Evolutionary conservation across 1,284 basidiomycete genomes (phyloP).

Genomic region (Leccinum griseonigrum): DNA sequence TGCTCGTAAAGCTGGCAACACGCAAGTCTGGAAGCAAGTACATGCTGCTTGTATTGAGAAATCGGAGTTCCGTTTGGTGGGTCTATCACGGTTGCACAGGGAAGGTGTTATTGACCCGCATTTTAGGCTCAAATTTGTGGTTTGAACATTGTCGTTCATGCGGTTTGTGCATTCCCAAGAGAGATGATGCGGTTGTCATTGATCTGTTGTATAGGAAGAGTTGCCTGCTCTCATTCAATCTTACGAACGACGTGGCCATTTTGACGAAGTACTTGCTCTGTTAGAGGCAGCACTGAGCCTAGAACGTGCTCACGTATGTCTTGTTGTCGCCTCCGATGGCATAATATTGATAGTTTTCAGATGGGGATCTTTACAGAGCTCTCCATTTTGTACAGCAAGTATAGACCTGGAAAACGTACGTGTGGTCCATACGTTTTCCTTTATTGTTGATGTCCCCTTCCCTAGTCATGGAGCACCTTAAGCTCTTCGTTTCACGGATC

Average conservation of each 20-base stretch:
- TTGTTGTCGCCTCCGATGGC: constrained; percentile 6
- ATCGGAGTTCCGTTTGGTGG: constrained; percentile 86
- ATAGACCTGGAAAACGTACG: constrained; percentile 89
- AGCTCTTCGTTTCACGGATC: constrained; percentile 95
- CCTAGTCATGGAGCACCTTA: constrained; percentile 96
- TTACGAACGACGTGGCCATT: constrained; percentile 92
- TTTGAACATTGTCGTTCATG: constrained; percentile 93
- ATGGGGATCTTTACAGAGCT: constrained; percentile 96
- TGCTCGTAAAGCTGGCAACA: constrained; percentile 98
- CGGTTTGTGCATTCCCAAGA: constrained; percentile 45
- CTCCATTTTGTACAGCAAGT: constrained; percentile 95
- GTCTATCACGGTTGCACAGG: constrained; percentile 15
- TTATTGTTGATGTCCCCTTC: constrained; percentile 6
- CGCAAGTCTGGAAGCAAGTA: constrained; percentile 99
- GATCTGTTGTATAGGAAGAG: constrained; percentile 65
- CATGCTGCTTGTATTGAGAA: constrained; percentile 99
- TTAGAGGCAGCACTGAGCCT: constrained; percentile 94
- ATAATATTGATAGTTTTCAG: constrained; percentile 32
- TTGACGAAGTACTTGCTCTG: constrained; percentile 90
- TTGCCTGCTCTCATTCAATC: constrained; percentile 77
- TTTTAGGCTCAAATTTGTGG: constrained; percentile 92
- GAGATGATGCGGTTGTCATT: neutral
- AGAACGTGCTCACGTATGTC: constrained; percentile 88
- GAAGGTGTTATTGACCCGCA: constrained; percentile 6
- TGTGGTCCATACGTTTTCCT: constrained; percentile 12